Evolutionary conservation across 2,329 filamentous ascomycete genomes (phyloP), one percentile per base, ranked within the genome.

Genomic region (Trichophyton equinum): DNA sequence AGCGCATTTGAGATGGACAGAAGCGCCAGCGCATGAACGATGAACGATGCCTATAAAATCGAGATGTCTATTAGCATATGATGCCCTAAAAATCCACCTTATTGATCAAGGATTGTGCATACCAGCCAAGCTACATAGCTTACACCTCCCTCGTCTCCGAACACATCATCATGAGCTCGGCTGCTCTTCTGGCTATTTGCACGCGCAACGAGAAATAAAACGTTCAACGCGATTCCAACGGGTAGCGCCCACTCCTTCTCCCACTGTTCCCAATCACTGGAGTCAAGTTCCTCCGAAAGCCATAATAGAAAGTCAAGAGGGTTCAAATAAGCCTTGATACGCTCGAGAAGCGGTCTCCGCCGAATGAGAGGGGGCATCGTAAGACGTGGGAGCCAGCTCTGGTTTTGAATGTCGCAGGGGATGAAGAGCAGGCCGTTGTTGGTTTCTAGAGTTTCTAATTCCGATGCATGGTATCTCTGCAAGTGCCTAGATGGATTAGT

Each of bases 271-370:
- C 91, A 95, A 68, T 96, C 89, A 70, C 87, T 86, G 30, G 90
- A 90, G 71, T 96, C 91, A 63, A 99, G 82, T 75, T 96, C 89
- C 72, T 97, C 92, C 0, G 89, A 95, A 1, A 95, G 75, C 88
- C 90, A 96, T 18, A 99, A 83, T 60, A 94, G 77, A 69, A 92
- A 88, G 75, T 99, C 94, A 77, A 88, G 86, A 2, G 89, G 90
- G 70, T 97, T 92, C 62, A 96, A 78, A 73, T 85, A 85, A 61
- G 88, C 81, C 71, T 85, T 84, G 72, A 97, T 81, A 72, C 92
- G 89, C 80, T 97, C 87, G 33, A 77, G 72, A 67, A 96, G 81
- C 72, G 94, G 86, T 71, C 84, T 84, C 68, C 85, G 85, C 71
- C 94, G 90, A 67, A 99, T 85, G 64, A 96, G 82, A 69, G 86